Evolutionary conservation across 129 eudicot genomes (phyloP), one percentile per base, ranked within the genome.

Genomic region (Tagetes patula): DNA sequence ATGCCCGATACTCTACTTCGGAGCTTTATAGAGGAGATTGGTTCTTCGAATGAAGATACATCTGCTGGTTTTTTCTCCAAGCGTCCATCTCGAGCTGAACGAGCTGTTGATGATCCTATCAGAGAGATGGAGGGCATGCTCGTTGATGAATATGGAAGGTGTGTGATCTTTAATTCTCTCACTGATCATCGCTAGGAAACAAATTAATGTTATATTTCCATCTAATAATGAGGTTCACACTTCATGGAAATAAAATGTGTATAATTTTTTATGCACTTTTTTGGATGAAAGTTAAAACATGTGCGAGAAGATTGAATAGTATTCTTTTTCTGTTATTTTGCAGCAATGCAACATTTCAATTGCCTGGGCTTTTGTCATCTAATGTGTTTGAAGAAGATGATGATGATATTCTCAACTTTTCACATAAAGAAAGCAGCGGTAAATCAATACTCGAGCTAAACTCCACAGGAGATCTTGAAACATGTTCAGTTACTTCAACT

Each of bases 91-190:
- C 85, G 92, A 81, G 82, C 86, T 27, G 96, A 90, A 65, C 73
- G 96, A 13, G 80, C 95, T 68, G 69, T 93, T n/a, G 95, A 89
- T 77, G 96, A 84, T 84, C 96, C 90, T 27, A 70, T 90, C 33
- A 87, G 98, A 84, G 96, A 84, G 67, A 93, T 90, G 90, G 91
- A 87, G 54, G 96, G 95, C 80, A 87, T 87, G 92, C 82, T 89
- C 53, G 95, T 90, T 69, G 96, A 87, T 40, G 98, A 93, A 74
- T 89, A 93, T 75, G 98, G 98, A 67, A 89, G 96, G 96, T 93
- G 46, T 47, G 81, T 7, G 48, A 47, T 52, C 56, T 45, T 61
- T 12, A 61, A 12, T 61, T 61, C 4, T 61, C 20, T 61, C 42
- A 61, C 45, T 13, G 12, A 0, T 61, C 8, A 11, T 61, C 12